phyloP scores from a whole-genome alignment of 176 grass and related monocot genomes.

The Juncus inflexus region DNA sequence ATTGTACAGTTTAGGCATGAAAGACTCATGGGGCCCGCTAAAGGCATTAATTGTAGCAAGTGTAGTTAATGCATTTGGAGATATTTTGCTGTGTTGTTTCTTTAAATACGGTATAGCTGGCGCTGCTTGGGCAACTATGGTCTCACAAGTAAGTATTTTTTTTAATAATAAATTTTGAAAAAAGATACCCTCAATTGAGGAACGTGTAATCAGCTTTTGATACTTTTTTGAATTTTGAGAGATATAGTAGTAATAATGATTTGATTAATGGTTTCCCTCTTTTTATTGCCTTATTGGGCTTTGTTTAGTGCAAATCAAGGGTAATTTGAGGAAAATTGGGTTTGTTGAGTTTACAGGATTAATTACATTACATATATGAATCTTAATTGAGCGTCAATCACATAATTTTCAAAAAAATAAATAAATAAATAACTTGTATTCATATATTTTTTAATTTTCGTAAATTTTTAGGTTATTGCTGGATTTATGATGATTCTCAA shows the following conservation, averaged over 20 bases:
- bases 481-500: conserved; percentile 91
- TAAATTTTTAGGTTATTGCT: conserved; percentile 64
- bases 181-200: too few species aligned
- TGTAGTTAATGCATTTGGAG: conserved; percentile 70
- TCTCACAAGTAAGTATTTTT: conserved; percentile 69
- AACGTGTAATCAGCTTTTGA: too few species aligned
- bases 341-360: too few species aligned
- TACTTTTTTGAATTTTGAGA: too few species aligned
- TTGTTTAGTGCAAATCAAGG: too few species aligned
- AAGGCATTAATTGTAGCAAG: conserved; percentile 80
- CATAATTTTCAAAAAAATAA: too few species aligned
- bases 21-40: conserved; percentile 97
- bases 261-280: too few species aligned
- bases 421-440: not conserved
- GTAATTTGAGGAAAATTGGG: too few species aligned
- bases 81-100: conserved; percentile 75
- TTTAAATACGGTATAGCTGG: conserved; percentile 89
- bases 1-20: conserved; percentile 87
- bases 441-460: not conserved
- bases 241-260: too few species aligned
- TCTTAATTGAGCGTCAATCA: too few species aligned
- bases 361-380: too few species aligned
- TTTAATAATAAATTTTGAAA: not conserved
- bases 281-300: too few species aligned
- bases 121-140: conserved; percentile 98